These are phyloP conservation scores for Suhomyces tanzawaensis DNA, from an alignment of 805 yeast species.

Conservation along the genomic window DNA sequence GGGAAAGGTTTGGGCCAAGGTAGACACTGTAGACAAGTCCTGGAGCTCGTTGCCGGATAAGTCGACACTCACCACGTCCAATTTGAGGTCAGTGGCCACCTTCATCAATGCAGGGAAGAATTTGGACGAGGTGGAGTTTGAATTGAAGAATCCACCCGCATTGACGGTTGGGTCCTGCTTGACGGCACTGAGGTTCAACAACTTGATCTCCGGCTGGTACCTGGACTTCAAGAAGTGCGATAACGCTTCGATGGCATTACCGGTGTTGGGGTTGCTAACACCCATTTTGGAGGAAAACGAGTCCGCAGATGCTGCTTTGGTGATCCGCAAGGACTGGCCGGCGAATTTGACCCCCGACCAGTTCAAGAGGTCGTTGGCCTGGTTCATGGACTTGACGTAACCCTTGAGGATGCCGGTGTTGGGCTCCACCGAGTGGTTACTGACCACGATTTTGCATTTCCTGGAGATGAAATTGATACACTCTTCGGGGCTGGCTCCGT, in stretches of 20 bases:
- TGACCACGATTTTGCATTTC: slow-evolving; percentile 56
- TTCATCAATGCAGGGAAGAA: slow-evolving; percentile 89
- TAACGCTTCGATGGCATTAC: slow-evolving; percentile 59
- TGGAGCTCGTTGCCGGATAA: slow-evolving; percentile 57
- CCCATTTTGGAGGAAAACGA: slow-evolving; percentile 15
- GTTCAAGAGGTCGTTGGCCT: slow-evolving; percentile 56
- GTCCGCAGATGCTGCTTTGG: slow-evolving; percentile 24
- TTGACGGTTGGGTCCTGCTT: slow-evolving; percentile 60
- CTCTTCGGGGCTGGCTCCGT: slow-evolving; percentile 70
- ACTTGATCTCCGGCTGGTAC: slow-evolving; percentile 59
- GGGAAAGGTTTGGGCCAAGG: slow-evolving; percentile 76
- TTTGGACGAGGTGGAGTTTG: slow-evolving; percentile 64
- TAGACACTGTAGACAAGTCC: slow-evolving; percentile 57
- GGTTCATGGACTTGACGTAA: slow-evolving; percentile 49
- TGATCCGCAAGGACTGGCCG: slow-evolving; percentile 60
- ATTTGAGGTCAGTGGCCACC: slow-evolving; percentile 55
- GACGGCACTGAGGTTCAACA: slow-evolving; percentile 69
- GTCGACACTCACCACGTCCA: slow-evolving; percentile 70
- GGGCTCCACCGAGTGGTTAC: slow-evolving; percentile 53
- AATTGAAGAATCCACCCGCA: slow-evolving; percentile 62
- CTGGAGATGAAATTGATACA: slow-evolving; percentile 67
- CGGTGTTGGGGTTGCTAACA: slow-evolving; percentile 10
- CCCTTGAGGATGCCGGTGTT: slow-evolving; percentile 53
- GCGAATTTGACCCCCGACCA: slow-evolving; percentile 84
- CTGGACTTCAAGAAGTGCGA: slow-evolving; percentile 60